These are phyloP conservation scores for Cymbopogon flexuosus DNA, from an alignment of 202 grass and related monocot genomes.

Conservation along the genomic window DNA sequence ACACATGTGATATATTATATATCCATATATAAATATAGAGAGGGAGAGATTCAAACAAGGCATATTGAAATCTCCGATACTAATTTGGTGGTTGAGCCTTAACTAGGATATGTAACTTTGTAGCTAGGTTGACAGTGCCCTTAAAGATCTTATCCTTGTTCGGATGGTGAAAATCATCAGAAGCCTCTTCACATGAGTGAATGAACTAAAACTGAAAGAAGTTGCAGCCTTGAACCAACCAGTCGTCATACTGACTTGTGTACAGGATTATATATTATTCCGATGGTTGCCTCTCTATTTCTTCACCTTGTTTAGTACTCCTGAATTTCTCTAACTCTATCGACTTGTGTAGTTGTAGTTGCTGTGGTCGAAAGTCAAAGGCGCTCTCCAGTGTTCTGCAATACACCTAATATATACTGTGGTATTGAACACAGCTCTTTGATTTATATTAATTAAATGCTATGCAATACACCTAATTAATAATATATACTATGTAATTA, in stretches of 20 bases:
- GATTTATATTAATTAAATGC: too few species aligned
- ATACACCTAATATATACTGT: neutral
- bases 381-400: neutral
- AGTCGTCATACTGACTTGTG: too few species aligned
- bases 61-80: neutral
- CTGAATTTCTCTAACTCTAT: neutral
- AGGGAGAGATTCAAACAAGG: neutral
- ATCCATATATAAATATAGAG: neutral
- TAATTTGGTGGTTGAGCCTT: neutral
- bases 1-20: neutral
- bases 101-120: neutral
- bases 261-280: too few species aligned
- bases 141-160: neutral
- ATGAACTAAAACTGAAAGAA: neutral
- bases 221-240: neutral
- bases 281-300: too few species aligned
- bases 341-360: neutral
- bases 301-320: neutral
- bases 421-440: neutral
- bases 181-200: neutral
- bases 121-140: neutral
- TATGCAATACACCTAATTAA: too few species aligned
- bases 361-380: neutral
- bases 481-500: too few species aligned
- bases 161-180: neutral